Percentiles rank a stretch among this genome's conserved stretches.
Evolutionary conservation across 805 yeast genomes (phyloP).

Genomic region (Teunomyces pallodes): DNA sequence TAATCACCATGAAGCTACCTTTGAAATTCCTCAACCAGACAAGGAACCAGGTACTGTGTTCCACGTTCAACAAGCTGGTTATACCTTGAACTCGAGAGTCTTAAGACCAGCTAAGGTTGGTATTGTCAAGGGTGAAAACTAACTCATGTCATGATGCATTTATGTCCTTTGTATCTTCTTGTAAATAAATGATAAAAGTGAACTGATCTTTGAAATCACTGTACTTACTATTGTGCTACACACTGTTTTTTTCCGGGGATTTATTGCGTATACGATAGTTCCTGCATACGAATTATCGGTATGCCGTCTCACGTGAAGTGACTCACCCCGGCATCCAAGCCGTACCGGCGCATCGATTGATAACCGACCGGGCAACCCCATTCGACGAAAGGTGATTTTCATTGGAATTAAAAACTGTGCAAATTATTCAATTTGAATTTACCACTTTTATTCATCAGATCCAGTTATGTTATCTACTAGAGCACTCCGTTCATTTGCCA

Average conservation of each 20-base stretch:
- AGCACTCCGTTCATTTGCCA: conserved; percentile 30
- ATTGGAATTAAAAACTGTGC: neutral
- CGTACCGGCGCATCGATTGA: conserved; percentile 2
- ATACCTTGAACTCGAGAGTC: conserved; percentile 80
- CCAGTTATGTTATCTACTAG: conserved; percentile 19
- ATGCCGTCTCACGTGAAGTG: conserved; percentile 7
- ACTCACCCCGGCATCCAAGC: conserved; percentile 6
- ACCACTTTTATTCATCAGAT: neutral
- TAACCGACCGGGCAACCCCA: conserved; percentile 4
- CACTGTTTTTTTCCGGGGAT: no score
- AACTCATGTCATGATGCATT: conserved; percentile 1
- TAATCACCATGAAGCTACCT: conserved; percentile 88
- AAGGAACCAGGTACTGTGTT: conserved; percentile 91
- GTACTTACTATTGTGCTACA: no score
- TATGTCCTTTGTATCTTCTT: conserved; percentile 3
- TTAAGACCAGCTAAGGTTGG: conserved; percentile 96
- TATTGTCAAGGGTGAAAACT: conserved; percentile 58
- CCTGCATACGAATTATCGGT: neutral
- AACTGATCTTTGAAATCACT: neutral
- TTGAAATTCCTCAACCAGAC: conserved; percentile 81
- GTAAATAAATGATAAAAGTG: neutral
- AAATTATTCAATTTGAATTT: neutral
- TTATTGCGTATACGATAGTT: neutral
- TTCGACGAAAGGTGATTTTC: conserved; percentile 2
- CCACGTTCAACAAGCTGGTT: conserved; percentile 90